phyloP scores from a whole-genome alignment of 257 asterid species.

The Penstemon davidsonii region DNA sequence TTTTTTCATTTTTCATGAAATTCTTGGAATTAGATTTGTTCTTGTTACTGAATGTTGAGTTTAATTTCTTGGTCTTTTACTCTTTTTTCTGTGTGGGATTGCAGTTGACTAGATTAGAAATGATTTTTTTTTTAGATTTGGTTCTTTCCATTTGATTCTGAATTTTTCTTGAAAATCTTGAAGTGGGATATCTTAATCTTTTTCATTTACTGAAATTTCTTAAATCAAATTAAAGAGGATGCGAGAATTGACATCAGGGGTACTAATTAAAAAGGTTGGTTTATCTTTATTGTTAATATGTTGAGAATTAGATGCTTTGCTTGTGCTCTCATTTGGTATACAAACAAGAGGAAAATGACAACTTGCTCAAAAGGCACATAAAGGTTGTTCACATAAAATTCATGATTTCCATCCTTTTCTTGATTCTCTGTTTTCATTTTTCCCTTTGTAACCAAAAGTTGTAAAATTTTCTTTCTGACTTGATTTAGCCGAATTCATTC shows the following conservation, averaged over 20 bases:
- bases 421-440: background rate
- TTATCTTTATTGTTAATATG: background rate
- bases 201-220: too few relatives aligned
- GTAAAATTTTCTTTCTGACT: slow-evolving; percentile 5
- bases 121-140: background rate
- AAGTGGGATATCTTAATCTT: too few relatives aligned
- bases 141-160: background rate
- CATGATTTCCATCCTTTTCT: slow-evolving; percentile 18
- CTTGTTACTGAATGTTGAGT: slow-evolving; percentile 13
- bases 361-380: slow-evolving; percentile 21
- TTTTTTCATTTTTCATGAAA: background rate
- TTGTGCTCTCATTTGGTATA: slow-evolving; percentile 17
- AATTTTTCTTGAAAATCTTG: too few relatives aligned
- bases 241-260: slow-evolving; percentile 6
- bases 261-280: background rate
- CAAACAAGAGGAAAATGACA: slow-evolving; percentile 20
- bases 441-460: background rate
- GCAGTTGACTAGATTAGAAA: background rate
- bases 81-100: slow-evolving; percentile 18
- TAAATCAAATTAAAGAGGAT: background rate
- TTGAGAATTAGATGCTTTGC: slow-evolving; percentile 21
- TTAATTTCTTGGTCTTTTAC: background rate
- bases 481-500: background rate
- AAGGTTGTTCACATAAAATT: slow-evolving; percentile 29
- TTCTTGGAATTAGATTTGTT: slow-evolving; percentile 10